phyloP scores from a whole-genome alignment of 2,329 filamentous ascomycete species.

The Drechslera avenae region DNA sequence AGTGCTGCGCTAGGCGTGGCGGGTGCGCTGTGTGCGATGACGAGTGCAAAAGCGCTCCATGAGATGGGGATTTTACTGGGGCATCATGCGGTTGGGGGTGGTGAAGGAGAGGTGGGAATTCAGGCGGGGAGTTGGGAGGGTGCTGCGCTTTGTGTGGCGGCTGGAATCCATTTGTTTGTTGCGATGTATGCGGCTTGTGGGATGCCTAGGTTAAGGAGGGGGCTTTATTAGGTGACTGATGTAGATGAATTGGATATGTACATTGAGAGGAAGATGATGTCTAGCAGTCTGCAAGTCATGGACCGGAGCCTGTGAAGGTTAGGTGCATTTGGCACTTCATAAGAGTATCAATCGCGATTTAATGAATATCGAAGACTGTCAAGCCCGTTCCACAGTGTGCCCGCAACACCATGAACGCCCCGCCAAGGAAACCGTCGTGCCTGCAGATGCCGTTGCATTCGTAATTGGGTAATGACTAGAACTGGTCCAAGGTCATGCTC shows the following conservation, averaged over 20 bases:
- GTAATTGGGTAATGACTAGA: slow-evolving; percentile 28
- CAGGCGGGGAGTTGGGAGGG: slow-evolving; percentile 5
- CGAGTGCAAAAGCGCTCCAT: slow-evolving; percentile 7
- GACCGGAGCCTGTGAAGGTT: too few species aligned
- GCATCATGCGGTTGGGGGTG: background rate
- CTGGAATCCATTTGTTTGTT: slow-evolving; percentile 5
- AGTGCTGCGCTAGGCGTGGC: slow-evolving; percentile 11
- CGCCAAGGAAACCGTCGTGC: slow-evolving; percentile 34
- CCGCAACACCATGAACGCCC: slow-evolving; percentile 43
- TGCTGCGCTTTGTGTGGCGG: slow-evolving; percentile 8
- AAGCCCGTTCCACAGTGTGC: slow-evolving; percentile 20
- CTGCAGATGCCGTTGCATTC: slow-evolving; percentile 23
- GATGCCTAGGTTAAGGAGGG: slow-evolving; percentile 1
- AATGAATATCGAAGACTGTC: slow-evolving; percentile 36
- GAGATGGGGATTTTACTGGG: slow-evolving; percentile 3
- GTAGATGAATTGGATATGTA: background rate
- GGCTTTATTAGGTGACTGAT: background rate
- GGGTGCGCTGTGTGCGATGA: slow-evolving; percentile 5
- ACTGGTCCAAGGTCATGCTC: slow-evolving; percentile 70
- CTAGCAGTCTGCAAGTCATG: too few species aligned
- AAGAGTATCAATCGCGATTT: slow-evolving; percentile 21
- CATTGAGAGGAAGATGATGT: too few species aligned
- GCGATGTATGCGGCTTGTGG: slow-evolving; percentile 6
- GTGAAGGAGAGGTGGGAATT: slow-evolving; percentile 1
- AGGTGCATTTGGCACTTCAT: too few species aligned